Evolutionary conservation across 1,284 basidiomycete genomes (phyloP).

Genomic region (Ceratobasidium sp.): DNA sequence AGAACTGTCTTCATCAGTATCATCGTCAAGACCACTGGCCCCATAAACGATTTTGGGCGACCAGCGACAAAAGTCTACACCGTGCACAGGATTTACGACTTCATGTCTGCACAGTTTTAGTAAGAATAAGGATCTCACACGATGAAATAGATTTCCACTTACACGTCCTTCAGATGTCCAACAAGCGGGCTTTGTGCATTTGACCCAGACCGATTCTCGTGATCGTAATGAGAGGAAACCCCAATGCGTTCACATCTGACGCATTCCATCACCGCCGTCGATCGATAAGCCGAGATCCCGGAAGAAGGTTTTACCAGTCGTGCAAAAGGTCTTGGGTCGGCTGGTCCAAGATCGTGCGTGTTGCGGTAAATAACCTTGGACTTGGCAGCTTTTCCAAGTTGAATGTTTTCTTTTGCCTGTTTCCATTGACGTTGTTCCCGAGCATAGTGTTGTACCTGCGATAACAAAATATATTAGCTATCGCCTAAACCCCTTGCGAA

Average conservation of each 20-base stretch:
- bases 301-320: neutral
- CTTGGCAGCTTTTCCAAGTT: neutral
- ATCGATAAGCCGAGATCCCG: neutral
- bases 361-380: neutral
- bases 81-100: neutral
- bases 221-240: too few species aligned
- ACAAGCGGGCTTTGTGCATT: neutral
- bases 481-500: neutral
- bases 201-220: neutral
- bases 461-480: neutral
- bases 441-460: neutral
- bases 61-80: neutral
- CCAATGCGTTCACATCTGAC: neutral
- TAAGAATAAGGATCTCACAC: too few species aligned
- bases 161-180: slow-evolving; percentile 18
- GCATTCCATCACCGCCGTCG: neutral
- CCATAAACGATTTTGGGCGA: neutral
- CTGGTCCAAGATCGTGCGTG: neutral
- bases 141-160: neutral
- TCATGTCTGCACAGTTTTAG: neutral
- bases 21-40: neutral
- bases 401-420: neutral
- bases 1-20: slow-evolving; percentile 52
- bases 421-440: neutral
- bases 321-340: neutral